Conservation (phyloP, 768 basidiomycete species). For the Tricholoma sp. region DNA sequence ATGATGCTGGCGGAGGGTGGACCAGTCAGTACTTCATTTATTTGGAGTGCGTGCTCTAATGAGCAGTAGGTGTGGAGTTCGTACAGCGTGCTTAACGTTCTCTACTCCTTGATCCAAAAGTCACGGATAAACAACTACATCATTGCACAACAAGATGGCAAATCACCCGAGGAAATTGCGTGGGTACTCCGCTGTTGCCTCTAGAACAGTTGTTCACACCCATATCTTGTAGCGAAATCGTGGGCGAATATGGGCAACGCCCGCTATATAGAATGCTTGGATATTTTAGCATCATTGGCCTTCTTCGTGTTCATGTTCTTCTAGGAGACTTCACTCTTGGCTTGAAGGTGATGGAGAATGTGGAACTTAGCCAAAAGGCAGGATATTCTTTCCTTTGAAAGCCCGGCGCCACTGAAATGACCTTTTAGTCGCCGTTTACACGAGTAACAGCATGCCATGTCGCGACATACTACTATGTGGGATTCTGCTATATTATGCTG, state of each 20-base stretch:
- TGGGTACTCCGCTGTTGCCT: slow-evolving; percentile 34
- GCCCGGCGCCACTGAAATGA: slow-evolving; percentile 9
- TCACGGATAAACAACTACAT: slow-evolving; percentile 94
- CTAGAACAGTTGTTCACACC: not conserved
- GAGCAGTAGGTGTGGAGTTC: slow-evolving; percentile 83
- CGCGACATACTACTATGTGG: slow-evolving; percentile 91
- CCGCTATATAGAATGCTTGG: slow-evolving; percentile 94
- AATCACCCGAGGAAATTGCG: slow-evolving; percentile 79
- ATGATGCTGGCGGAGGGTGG: slow-evolving; percentile 72
- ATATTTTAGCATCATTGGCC: slow-evolving; percentile 94
- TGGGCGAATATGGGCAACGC: slow-evolving; percentile 86
- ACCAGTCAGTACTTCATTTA: slow-evolving; percentile 37
- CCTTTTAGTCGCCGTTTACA: slow-evolving; percentile 72
- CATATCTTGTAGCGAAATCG: slow-evolving; percentile 53
- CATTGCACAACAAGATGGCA: slow-evolving; percentile 72
- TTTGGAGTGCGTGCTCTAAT: not conserved
- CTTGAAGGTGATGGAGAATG: slow-evolving; percentile 90
- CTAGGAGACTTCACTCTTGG: slow-evolving; percentile 95
- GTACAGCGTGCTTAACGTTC: slow-evolving; percentile 95
- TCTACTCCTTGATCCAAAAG: slow-evolving; percentile 98
- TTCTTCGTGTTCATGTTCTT: slow-evolving; percentile 92
- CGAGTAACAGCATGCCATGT: slow-evolving; percentile 97
- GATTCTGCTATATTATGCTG: slow-evolving; percentile 95
- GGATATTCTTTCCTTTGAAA: not conserved
- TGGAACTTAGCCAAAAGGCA: slow-evolving; percentile 88